Conservation (phyloP, 148 eudicot genomes). For the Euryodendron excelsum region DNA sequence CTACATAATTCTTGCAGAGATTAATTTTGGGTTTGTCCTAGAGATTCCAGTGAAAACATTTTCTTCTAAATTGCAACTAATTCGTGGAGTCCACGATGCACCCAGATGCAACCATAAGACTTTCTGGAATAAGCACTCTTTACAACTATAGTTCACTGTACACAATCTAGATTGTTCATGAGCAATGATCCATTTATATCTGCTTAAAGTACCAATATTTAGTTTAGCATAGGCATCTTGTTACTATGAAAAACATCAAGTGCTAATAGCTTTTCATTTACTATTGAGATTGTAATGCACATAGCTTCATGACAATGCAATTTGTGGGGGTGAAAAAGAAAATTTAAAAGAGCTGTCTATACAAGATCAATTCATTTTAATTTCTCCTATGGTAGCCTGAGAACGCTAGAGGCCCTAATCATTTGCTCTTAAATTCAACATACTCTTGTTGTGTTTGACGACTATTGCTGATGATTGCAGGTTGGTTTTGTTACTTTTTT, state of each 20-base stretch:
- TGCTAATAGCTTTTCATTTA: background rate
- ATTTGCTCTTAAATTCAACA: background rate
- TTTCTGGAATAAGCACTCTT: background rate
- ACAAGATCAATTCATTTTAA: background rate
- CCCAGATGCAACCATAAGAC: background rate
- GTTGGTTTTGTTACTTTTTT: conserved; percentile 93
- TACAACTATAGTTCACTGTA: background rate
- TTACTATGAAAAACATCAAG: background rate
- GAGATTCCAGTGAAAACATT: background rate
- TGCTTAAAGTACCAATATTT: background rate
- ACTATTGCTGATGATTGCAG: conserved; percentile 48
- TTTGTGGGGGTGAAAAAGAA: background rate
- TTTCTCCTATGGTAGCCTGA: background rate
- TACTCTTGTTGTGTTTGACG: background rate
- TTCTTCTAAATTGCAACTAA: background rate
- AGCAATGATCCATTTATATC: background rate
- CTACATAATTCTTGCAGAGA: background rate
- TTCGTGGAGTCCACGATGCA: background rate
- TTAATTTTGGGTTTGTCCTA: background rate
- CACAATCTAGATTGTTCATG: background rate
- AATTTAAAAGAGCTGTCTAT: background rate
- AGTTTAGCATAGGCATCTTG: background rate
- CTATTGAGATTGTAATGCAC: background rate
- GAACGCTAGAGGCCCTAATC: background rate
- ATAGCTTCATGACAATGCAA: background rate